A percentile compares a stretch with the other conserved stretches of the same genome.
Conservation (phyloP, 2,329 filamentous ascomycete species). For the Phyllosticta citriasiana region DNA sequence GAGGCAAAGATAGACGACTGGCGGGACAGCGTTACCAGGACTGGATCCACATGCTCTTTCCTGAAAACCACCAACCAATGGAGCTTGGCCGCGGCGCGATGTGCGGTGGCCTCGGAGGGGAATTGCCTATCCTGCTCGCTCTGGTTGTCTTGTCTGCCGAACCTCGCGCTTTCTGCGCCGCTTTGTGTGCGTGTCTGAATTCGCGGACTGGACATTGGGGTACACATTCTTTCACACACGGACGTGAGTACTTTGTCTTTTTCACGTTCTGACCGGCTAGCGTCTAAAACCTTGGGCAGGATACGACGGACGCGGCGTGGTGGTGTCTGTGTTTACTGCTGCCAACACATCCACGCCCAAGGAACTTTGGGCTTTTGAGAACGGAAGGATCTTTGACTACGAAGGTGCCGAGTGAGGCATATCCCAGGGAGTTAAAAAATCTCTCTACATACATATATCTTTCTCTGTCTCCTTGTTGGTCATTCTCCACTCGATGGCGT, state of each 20-base stretch:
- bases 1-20: not conserved
- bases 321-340: conserved; percentile 5
- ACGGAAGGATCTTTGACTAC: not conserved
- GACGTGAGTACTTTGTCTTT: conserved; percentile 13
- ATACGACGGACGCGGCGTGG: conserved; percentile 5
- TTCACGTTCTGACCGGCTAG: not conserved
- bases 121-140: conserved; percentile 24
- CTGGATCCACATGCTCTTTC: conserved; percentile 1
- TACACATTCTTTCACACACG: conserved; percentile 9
- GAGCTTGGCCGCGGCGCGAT: not conserved
- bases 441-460: too few relatives aligned
- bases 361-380: not conserved
- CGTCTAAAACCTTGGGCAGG: not conserved
- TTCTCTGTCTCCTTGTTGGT: too few relatives aligned
- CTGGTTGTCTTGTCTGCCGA: conserved; percentile 20
- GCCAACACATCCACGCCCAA: not conserved
- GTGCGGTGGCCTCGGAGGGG: conserved; percentile 21
- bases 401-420: not conserved
- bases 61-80: not conserved
- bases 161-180: conserved; percentile 5
- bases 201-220: conserved; percentile 13
- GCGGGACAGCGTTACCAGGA: not conserved
- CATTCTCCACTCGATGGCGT: too few relatives aligned
- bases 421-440: too few relatives aligned
- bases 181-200: conserved; percentile 17